Conservation (phyloP, 257 asterid genomes). For the Ehretia macrophylla region DNA sequence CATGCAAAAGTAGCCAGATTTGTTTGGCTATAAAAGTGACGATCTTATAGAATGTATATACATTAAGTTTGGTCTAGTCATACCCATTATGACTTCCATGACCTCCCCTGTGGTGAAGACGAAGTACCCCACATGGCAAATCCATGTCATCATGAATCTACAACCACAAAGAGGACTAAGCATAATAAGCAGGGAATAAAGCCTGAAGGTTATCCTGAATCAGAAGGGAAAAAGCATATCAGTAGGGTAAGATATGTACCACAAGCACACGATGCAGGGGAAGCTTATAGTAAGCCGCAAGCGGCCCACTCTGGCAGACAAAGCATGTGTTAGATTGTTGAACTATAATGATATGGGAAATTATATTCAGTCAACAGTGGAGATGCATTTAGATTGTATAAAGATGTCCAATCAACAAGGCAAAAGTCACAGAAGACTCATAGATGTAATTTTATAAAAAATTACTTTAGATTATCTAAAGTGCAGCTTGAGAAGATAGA, state of each 20-base stretch:
- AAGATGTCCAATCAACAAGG: too few species aligned
- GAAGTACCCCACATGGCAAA: constrained; percentile 95
- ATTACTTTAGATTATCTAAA: too few species aligned
- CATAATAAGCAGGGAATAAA: not conserved
- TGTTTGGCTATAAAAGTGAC: not conserved
- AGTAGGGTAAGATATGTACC: constrained; percentile 37
- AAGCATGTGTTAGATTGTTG: not conserved
- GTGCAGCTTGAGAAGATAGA: too few species aligned
- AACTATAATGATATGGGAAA: not conserved
- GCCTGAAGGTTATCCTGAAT: constrained; percentile 3
- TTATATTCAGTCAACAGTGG: not conserved
- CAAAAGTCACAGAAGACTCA: too few species aligned
- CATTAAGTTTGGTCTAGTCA: constrained; percentile 12
- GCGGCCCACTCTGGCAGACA: constrained; percentile 75
- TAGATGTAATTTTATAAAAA: too few species aligned
- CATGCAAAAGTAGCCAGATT: not conserved
- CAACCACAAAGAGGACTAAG: constrained; percentile 12
- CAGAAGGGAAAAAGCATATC: constrained; percentile 9
- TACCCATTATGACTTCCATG: constrained; percentile 95
- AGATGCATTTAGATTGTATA: too few species aligned
- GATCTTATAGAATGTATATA: constrained; percentile 3
- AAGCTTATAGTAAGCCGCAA: constrained; percentile 94
- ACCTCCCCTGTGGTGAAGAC: constrained; percentile 69
- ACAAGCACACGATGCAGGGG: constrained; percentile 88
- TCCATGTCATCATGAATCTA: constrained; percentile 94